Conservation (phyloP, 164 flowering plant species). For the Malania oleifera region DNA sequence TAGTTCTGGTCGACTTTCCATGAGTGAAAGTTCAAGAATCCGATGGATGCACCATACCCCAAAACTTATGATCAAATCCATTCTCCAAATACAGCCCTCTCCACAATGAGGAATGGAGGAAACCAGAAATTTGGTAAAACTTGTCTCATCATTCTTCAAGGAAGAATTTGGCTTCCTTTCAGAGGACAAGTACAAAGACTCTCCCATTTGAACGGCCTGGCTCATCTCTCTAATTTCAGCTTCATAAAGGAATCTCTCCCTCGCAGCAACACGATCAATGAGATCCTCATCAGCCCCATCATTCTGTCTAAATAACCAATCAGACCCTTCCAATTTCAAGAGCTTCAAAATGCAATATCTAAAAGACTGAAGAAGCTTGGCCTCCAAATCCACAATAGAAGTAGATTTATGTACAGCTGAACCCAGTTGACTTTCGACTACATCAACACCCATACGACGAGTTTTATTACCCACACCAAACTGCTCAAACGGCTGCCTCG, state of each 20-base stretch:
- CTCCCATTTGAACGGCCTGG: slow-evolving; percentile 26
- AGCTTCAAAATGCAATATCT: slow-evolving; percentile 66
- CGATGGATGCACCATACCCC: slow-evolving; percentile 97
- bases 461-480: slow-evolving; percentile 66
- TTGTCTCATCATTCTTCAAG: slow-evolving; percentile 37
- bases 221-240: slow-evolving; percentile 50
- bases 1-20: slow-evolving; percentile 98
- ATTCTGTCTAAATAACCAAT: slow-evolving; percentile 80
- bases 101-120: slow-evolving; percentile 77
- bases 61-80: slow-evolving; percentile 72
- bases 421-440: slow-evolving; percentile 16
- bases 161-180: slow-evolving; percentile 35
- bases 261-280: slow-evolving; percentile 77
- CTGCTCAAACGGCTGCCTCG: slow-evolving; percentile 88
- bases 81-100: slow-evolving; percentile 78
- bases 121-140: slow-evolving; percentile 22
- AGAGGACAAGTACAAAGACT: slow-evolving; percentile 28
- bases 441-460: slow-evolving; percentile 21
- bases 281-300: slow-evolving; percentile 94
- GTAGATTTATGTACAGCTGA: slow-evolving; percentile 24
- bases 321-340: slow-evolving; percentile 85
- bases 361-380: slow-evolving; percentile 70
- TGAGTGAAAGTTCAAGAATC: slow-evolving; percentile 79
- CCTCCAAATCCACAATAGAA: slow-evolving; percentile 48
- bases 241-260: slow-evolving; percentile 67